phyloP scores from a whole-genome alignment of 257 asterid genomes.

The Coffea eugenioides region DNA sequence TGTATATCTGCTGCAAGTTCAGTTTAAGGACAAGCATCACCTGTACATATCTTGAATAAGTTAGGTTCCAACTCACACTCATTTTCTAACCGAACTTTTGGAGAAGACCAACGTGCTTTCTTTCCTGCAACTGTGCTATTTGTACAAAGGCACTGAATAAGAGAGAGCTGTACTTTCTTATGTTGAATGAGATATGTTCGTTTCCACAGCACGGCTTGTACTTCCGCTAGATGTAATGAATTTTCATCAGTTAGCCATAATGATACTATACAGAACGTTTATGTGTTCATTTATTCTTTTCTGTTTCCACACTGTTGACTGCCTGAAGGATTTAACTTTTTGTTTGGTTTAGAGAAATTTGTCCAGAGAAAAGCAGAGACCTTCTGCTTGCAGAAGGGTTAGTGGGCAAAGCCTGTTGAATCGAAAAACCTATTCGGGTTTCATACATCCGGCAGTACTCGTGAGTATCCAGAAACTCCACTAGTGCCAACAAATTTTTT shows the following conservation, averaged over 20 bases:
- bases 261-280: neutral
- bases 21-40: slow-evolving; percentile 13
- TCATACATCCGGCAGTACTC: neutral
- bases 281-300: neutral
- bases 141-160: neutral
- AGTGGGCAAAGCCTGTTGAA: neutral
- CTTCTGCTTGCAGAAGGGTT: neutral
- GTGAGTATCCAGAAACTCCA: neutral
- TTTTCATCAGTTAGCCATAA: neutral
- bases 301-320: neutral
- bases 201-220: neutral
- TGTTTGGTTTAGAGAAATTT: neutral
- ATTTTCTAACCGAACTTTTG: neutral
- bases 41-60: slow-evolving; percentile 37
- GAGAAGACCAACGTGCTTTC: neutral
- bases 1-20: neutral
- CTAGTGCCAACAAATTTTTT: too few species aligned
- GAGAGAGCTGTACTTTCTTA: neutral
- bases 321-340: neutral
- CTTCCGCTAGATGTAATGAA: neutral
- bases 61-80: slow-evolving; percentile 13
- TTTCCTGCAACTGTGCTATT: neutral
- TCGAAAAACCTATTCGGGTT: too few species aligned
- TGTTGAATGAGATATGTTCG: neutral
- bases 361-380: neutral